Evolutionary conservation across 208 protist species (phyloP).

Genomic region (Trypanosoma avium): DNA sequence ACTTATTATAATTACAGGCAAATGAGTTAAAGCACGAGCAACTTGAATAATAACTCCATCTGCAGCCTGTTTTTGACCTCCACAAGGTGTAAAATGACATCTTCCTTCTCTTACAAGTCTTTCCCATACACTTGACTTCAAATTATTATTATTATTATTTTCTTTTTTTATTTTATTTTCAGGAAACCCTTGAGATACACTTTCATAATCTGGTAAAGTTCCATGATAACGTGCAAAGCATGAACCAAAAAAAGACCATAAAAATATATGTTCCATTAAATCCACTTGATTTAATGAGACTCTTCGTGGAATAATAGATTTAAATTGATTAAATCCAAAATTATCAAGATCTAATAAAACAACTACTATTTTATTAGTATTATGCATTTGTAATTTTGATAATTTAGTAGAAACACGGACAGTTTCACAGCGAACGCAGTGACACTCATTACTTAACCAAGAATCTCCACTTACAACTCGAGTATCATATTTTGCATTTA

Average conservation of each 20-base stretch:
- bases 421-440: conserved; percentile 74
- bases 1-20: conserved; percentile 47
- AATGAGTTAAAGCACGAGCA: conserved; percentile 37
- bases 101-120: conserved; percentile 28
- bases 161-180: not conserved
- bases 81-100: conserved; percentile 73
- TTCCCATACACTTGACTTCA: conserved; percentile 41
- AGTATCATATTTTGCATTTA: conserved; percentile 33
- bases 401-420: conserved; percentile 47
- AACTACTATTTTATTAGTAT: conserved; percentile 31
- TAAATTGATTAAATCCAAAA: conserved; percentile 89
- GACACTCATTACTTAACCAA: conserved; percentile 68
- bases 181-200: conserved; percentile 38
- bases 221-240: conserved; percentile 82
- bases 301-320: conserved; percentile 40
- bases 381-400: not conserved
- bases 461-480: conserved; percentile 74
- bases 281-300: conserved; percentile 14
- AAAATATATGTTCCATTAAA: conserved; percentile 49
- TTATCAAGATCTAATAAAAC: conserved; percentile 89
- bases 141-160: not conserved
- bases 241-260: conserved; percentile 90
- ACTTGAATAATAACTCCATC: conserved; percentile 74
- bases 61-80: conserved; percentile 68
- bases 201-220: conserved; percentile 52